Evolutionary conservation across 2,329 filamentous ascomycete species (phyloP), one percentile per base, ranked within the genome.

Genomic region (Colletotrichum lupini): DNA sequence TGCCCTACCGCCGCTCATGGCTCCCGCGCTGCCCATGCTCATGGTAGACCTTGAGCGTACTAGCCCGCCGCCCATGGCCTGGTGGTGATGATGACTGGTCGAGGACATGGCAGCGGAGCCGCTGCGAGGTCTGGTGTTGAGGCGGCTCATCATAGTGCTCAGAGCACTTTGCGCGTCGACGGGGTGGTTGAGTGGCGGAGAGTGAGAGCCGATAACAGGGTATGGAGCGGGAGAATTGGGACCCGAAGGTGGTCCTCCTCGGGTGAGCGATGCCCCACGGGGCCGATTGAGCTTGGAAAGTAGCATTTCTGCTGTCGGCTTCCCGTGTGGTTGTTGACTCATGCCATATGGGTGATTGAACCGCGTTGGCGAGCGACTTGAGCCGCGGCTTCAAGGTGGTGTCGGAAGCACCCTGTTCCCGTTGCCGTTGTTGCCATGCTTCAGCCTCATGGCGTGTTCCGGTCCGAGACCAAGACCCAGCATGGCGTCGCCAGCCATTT

Each of bases 311-410:
- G 61, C 71, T 0, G 77, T 76, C 1, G 74, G 55, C 19, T 57
- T 74, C 5, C 72, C 68, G 7, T 61, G 56, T 42, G 42, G 19
- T 49, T 37, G 28, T 26, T 61, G 56, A 30, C 19, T 22, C 12
- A 52, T 19, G 16, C 7, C 24, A 0, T 74, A 62, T 63, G 37
- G 75, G 75, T n/a, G 74, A 9, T 24, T 73, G 61, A 70, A 74
- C 35, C 60, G 68, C 64, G 59, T 60, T 65, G 78, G 78, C 12
- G 79, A 79, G 9, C 77, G 77, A 74, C 79, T 82, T 1, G 80
- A 80, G 4, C 76, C 79, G 26, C 80, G 76, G 65, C 80, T 82
- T 2, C 79, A 80, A 1, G 82, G 81, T 24, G 82, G 82, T 16
- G 81, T 82, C 2, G 60, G 60, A 30, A 74, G 70, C 53, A 75